Conservation (phyloP, 805 yeast genomes). For the Starmera quercuum region DNA sequence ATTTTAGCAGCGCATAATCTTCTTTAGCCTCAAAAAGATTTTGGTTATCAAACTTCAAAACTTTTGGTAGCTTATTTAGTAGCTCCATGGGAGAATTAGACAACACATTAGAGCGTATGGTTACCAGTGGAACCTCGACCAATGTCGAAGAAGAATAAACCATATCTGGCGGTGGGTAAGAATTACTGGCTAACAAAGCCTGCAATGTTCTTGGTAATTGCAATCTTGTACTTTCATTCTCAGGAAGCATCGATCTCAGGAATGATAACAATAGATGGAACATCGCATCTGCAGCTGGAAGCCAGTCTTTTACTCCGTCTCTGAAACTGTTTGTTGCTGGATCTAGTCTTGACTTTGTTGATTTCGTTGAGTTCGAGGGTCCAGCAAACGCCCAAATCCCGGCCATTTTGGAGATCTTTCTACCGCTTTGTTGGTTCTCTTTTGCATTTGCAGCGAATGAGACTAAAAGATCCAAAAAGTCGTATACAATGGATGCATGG, state of each 20-base stretch:
- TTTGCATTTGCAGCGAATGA: slow-evolving; percentile 73
- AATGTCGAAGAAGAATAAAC: slow-evolving; percentile 28
- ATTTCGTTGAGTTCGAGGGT: slow-evolving; percentile 14
- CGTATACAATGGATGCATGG: slow-evolving; percentile 85
- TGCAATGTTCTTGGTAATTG: slow-evolving; percentile 63
- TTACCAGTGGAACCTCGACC: slow-evolving; percentile 55
- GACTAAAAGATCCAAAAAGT: slow-evolving; percentile 74
- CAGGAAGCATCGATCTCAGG: slow-evolving; percentile 68
- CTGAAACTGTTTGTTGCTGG: slow-evolving; percentile 36
- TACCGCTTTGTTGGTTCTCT: slow-evolving; percentile 69
- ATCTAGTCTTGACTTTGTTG: slow-evolving; percentile 16
- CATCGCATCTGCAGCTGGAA: slow-evolving; percentile 77
- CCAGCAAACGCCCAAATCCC: slow-evolving; percentile 84
- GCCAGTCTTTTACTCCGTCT: slow-evolving; percentile 72
- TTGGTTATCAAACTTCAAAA: slow-evolving; percentile 62
- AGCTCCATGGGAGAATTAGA: slow-evolving; percentile 50
- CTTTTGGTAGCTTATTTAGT: slow-evolving; percentile 46
- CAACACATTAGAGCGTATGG: slow-evolving; percentile 33
- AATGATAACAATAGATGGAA: slow-evolving; percentile 75
- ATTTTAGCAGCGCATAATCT: slow-evolving; percentile 67
- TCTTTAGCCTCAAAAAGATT: slow-evolving; percentile 67
- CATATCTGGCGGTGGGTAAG: slow-evolving; percentile 65
- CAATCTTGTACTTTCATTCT: slow-evolving; percentile 45
- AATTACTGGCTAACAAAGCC: slow-evolving; percentile 50
- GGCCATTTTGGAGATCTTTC: slow-evolving; percentile 73